phyloP scores from a whole-genome alignment of 179 eudicot species.

The Actinidia arguta region DNA sequence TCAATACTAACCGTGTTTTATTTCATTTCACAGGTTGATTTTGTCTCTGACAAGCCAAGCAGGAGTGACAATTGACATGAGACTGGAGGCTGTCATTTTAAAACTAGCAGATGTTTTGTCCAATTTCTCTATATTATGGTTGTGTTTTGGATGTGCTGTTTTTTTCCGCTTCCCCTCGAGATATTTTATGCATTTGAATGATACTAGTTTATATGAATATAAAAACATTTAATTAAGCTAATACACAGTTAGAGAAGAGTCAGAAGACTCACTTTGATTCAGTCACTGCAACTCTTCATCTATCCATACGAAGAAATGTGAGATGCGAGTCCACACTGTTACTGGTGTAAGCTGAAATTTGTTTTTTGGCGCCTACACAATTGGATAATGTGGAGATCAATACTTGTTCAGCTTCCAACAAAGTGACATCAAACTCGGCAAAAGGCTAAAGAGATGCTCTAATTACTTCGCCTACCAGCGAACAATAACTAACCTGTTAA shows the following conservation, averaged over 20 bases:
- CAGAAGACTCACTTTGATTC: neutral
- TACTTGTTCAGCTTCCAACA: neutral
- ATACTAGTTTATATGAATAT: neutral
- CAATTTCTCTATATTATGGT: neutral
- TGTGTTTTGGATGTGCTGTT: neutral
- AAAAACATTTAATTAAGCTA: neutral
- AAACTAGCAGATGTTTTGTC: slow-evolving; percentile 1
- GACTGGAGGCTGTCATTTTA: neutral
- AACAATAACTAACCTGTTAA: neutral
- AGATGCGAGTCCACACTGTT: neutral
- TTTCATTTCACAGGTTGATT: slow-evolving; percentile 39
- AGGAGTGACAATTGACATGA: slow-evolving; percentile 69
- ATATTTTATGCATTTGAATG: neutral
- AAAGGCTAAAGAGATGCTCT: neutral
- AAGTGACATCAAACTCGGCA: neutral
- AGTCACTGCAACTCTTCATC: slow-evolving; percentile 3
- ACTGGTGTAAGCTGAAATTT: neutral
- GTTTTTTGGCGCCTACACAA: neutral
- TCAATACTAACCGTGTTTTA: neutral
- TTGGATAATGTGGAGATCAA: neutral
- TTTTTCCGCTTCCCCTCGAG: neutral
- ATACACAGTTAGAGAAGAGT: neutral
- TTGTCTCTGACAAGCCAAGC: slow-evolving; percentile 59
- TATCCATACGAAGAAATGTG: neutral
- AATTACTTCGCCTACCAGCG: too few relatives aligned